Base-by-base conservation (phyloP, 2,329 filamentous ascomycete species). In the Colletotrichum orbiculare region DNA sequence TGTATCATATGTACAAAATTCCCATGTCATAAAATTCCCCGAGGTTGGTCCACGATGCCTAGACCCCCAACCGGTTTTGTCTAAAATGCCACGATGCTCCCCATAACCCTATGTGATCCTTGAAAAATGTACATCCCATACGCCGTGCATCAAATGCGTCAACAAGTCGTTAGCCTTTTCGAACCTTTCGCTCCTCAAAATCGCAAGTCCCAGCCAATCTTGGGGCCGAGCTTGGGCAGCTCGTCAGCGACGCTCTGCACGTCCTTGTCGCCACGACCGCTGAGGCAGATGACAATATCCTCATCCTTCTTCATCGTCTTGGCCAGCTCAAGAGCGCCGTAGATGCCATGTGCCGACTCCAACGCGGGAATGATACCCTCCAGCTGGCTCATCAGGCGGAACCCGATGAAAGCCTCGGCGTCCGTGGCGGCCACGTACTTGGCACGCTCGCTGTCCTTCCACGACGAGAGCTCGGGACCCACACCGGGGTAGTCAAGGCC, bases 171-270 rank as follows among this genome's bases (percentile, higher is more conserved):
- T 48, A n/a, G 61, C 13, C 48, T 34, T 7, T 47, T 13, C 38
- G 42, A 37, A 38, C 33, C 15, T 37, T 8, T 10, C 12, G 34
- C 17, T 41, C 8, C 67, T 74, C 83, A 88, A 71, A 90, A 90
- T 39, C 88, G 82, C 71, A 90, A 74, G 70, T 90, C 87, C 88
- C 88, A 90, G 63, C 86, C 93, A 78, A 99, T 98, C 83, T 91
- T 84, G 8, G 96, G 96, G 0, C 96, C 95, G 67, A 99, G 78
- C 71, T 86, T 91, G 15, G 95, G 95, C 74, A 99, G 81, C 80
- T 97, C 93, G 74, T 99, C 96, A 0, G 96, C 96, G 55, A 99
- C 95, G 73, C 93, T 97, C 87, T 99, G 94, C 64, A 99, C 96
- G 75, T 99, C 96, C 88, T 99, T 99, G 80, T 99, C 96, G 68